Base-by-base conservation (phyloP, 345 rosid genomes). In the Cardamine resedifolia region DNA sequence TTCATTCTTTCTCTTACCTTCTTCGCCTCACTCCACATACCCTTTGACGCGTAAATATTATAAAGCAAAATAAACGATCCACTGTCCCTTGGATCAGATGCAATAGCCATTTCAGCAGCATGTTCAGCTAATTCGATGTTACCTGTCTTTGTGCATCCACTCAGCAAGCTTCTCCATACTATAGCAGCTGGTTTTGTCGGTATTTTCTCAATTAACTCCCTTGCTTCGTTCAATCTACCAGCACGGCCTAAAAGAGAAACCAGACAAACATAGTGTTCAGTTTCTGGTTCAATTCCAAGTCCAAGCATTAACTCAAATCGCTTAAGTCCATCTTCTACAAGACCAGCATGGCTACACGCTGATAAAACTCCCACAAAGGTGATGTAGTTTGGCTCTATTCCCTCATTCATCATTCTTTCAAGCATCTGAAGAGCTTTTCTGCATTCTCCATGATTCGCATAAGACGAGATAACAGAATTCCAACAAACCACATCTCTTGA, bases 291-390 rank as follows among this genome's bases (percentile, higher is more conserved):
- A 49, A 89, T 79, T 50, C 85, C 85, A 67, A 84, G 79, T 36
- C 55, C 63, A 33, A 72, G 64, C 91, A 91, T 91, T 31, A 77
- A 79, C 43, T 84, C 73, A 48, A 85, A 86, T 60, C 70, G 78
- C 30, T 19, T 53, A 39, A 86, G 74, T 55, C 93, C 96, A 31
- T 78, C 89, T 68, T 87, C 84, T 20, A 86, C 72, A 30, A 87
- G 80, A 47, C 93, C 93, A 65, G 85, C 85, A 77, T 89, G 96
- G 77, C 83, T 67, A 77, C 96, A 91, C 10, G 93, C 96, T 18
- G 93, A 87, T 33, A 91, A 91, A 49, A 89, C 69, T 19, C 90
- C 90, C 45, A 87, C 82, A 70, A 85, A 89, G 36, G 97, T 80
- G 38, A 89, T 80, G 48, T 84, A 78, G 64, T 91, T 84, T 9